phyloP scores from a whole-genome alignment of 768 basidiomycete genomes.

The Phlebiopsis gigantea region DNA sequence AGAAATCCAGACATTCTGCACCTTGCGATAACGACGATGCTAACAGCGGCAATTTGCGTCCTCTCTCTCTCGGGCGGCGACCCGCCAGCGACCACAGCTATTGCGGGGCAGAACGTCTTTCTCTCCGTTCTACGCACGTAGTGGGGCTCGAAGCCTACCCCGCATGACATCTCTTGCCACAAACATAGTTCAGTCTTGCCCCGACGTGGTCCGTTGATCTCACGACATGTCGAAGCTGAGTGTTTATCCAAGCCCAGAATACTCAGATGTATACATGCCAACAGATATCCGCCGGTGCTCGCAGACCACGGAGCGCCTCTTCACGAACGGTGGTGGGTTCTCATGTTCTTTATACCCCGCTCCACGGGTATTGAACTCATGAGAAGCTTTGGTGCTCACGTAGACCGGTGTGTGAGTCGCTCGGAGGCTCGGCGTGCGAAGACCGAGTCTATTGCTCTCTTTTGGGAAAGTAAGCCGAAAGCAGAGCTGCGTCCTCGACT shows the following conservation, averaged over 20 bases:
- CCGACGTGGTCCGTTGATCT: neutral
- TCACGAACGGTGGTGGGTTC: neutral
- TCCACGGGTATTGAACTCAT: too few relatives aligned
- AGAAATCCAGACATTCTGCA: neutral
- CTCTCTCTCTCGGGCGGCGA: too few relatives aligned
- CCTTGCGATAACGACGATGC: neutral
- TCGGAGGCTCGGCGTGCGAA: neutral
- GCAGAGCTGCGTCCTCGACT: neutral
- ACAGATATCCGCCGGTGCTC: too few relatives aligned
- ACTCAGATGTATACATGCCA: too few relatives aligned
- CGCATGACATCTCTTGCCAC: neutral
- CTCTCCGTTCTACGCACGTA: neutral
- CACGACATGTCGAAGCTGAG: too few relatives aligned
- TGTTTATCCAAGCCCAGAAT: too few relatives aligned
- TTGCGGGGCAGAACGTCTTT: neutral
- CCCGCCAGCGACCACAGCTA: too few relatives aligned
- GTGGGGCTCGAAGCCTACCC: neutral
- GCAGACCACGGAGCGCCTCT: too few relatives aligned
- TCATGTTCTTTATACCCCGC: neutral
- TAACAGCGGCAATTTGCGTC: neutral
- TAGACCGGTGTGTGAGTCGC: neutral
- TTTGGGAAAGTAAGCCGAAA: neutral
- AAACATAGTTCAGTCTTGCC: neutral
- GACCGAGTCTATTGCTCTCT: neutral
- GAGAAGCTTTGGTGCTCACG: too few relatives aligned